Evolutionary conservation across 495 filamentous ascomycete genomes (phyloP), one percentile per base, ranked within the genome.

Genomic region (Xylaria palmicola): DNA sequence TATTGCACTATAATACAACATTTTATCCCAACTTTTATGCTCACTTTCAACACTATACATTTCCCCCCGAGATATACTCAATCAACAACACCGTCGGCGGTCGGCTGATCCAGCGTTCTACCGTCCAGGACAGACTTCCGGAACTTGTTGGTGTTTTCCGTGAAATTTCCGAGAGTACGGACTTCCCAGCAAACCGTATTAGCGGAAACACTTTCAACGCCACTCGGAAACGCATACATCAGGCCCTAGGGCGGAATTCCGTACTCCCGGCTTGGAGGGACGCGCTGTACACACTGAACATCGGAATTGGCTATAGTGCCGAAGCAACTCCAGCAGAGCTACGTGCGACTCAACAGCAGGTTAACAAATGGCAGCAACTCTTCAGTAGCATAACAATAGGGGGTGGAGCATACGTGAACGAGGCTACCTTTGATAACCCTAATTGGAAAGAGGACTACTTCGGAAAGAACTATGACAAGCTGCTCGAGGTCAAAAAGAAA

Each of bases 191-290:
- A 6, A 32, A 32, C 15, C 24, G 36, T 0, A 45, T n/a, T n/a
- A n/a, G 20, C 26, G 76, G 51, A 74, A 77, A 2, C 73, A 79
- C 0, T 59, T 44, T 7, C 27, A 9, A 2, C 10, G 10, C 27
- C 2, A 3, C 53, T 6, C 19, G 68, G 0, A 82, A 85, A 51
- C 68, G 27, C 47, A 50, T 20, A n/a, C 43, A 22, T 22, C 26
- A 6, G 43, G 45, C 45, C 9, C 3, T 15, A 1, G 2, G 2
- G 15, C 8, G 1, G 22, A 50, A 50, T n/a, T 50, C 82, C 0
- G 79, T 85, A 0, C 65, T 80, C 10, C 83, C 81, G 12, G 78
- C 79, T 3, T 85, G 82, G 81, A 70, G 84, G 10, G 72, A 82
- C 3, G 63, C 82, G 0, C 57, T 84, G 12, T 74, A 83, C 32